A percentile compares a stretch with the other conserved stretches of the same genome.
phyloP scores from a whole-genome alignment of 2,329 filamentous ascomycete species.

The Aureobasidium pullulans region DNA sequence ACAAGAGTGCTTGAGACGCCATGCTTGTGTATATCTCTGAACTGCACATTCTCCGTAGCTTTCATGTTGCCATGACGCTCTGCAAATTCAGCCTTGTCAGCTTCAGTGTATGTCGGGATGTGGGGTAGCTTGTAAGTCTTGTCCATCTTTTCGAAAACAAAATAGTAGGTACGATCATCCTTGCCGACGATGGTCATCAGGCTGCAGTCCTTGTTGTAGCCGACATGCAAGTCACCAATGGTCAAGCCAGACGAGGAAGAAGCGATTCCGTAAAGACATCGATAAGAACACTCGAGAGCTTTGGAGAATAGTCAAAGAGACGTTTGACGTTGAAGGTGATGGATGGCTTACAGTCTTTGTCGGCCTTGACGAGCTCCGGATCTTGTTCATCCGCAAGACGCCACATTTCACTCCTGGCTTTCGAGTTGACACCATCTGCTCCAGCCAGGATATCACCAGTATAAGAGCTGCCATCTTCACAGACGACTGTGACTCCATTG shows the following conservation, averaged over 20 bases:
- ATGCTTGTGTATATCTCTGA: slow-evolving; percentile 27
- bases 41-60: slow-evolving; percentile 22
- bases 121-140: slow-evolving; percentile 25
- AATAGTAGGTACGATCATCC: slow-evolving; percentile 30
- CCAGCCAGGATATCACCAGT: slow-evolving; percentile 24
- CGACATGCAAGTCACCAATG: slow-evolving; percentile 17
- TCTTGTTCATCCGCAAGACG: slow-evolving; percentile 16
- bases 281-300: slow-evolving; percentile 21
- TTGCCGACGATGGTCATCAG: slow-evolving; percentile 27
- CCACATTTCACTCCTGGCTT: slow-evolving; percentile 22
- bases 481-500: not conserved
- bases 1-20: slow-evolving; percentile 25
- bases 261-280: slow-evolving; percentile 35
- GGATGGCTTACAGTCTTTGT: slow-evolving; percentile 13
- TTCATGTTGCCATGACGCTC: slow-evolving; percentile 20
- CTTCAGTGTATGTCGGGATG: slow-evolving; percentile 28
- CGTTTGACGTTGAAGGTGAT: not conserved
- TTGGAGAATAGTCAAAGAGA: slow-evolving; percentile 8
- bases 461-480: slow-evolving; percentile 14
- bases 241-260: slow-evolving; percentile 20
- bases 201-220: slow-evolving; percentile 19
- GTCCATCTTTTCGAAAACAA: slow-evolving; percentile 27
- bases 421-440: slow-evolving; percentile 24
- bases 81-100: slow-evolving; percentile 27
- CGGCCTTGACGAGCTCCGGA: slow-evolving; percentile 16